These are phyloP conservation scores for Sonneratia alba DNA, from an alignment of 345 rosid species.

Conservation along the genomic window DNA sequence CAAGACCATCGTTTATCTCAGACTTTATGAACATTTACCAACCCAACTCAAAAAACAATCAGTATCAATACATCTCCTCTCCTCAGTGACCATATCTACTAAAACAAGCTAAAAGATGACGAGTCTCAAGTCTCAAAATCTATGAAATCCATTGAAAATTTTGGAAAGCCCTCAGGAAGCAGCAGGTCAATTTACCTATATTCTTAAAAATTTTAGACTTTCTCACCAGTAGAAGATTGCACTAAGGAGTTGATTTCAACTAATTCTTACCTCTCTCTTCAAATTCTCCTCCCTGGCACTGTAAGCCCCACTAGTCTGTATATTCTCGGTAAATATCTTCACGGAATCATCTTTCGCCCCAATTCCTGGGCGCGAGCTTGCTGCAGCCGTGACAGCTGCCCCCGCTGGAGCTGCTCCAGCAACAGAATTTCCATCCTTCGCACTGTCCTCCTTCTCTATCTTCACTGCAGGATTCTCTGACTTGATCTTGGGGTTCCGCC, in stretches of 20 bases:
- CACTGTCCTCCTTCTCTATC: conserved; percentile 62
- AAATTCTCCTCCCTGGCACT: conserved; percentile 88
- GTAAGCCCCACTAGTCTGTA: conserved; percentile 97
- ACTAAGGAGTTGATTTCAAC: not conserved
- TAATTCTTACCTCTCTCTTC: conserved; percentile 66
- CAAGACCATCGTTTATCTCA: not conserved
- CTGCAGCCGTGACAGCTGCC: conserved; percentile 20
- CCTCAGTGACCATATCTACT: no score
- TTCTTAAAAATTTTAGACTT: not conserved
- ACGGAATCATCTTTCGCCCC: conserved; percentile 64
- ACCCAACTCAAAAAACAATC: not conserved
- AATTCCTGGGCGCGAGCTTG: conserved; percentile 37
- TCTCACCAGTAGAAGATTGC: not conserved
- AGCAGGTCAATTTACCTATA: not conserved
- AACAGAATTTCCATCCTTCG: conserved; percentile 48
- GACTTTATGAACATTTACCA: not conserved
- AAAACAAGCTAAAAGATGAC: not conserved
- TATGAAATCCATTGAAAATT: not conserved
- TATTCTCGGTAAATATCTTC: conserved; percentile 79
- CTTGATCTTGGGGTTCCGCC: conserved; percentile 56
- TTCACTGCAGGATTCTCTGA: conserved; percentile 57
- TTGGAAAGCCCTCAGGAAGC: not conserved
- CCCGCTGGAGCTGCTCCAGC: conserved; percentile 30
- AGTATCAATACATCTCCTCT: no score
- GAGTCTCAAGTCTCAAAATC: not conserved